Percentiles rank a stretch among this genome's conserved stretches.
phyloP scores from a whole-genome alignment of 805 yeast genomes.

The Peterozyma xylosa region DNA sequence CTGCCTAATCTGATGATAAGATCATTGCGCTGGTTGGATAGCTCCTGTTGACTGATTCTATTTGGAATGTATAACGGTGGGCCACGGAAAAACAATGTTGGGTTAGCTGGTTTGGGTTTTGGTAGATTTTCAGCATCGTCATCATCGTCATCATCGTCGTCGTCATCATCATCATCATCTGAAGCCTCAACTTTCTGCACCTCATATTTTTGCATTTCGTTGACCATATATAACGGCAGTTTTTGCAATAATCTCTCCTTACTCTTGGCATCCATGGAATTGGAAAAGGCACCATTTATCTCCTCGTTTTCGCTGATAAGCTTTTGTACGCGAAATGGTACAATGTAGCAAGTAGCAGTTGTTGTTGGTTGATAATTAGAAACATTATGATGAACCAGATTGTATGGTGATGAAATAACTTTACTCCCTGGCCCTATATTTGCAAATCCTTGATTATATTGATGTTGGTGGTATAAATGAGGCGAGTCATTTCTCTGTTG shows the following conservation, averaged over 20 bases:
- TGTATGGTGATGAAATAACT: constrained; percentile 6
- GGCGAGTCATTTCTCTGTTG: constrained; percentile 17
- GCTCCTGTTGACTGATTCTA: constrained; percentile 23
- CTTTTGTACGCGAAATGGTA: constrained; percentile 5
- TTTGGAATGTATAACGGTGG: constrained; percentile 47
- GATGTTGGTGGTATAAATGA: constrained; percentile 15
- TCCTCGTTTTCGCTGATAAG: background rate
- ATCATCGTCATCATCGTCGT: constrained; percentile 16
- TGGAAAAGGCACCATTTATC: background rate
- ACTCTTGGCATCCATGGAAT: constrained; percentile 3
- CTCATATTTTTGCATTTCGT: constrained; percentile 5
- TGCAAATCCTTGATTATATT: constrained; percentile 8
- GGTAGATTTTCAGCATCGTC: constrained; percentile 12
- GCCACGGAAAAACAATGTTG: constrained; percentile 60
- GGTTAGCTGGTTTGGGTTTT: constrained; percentile 12
- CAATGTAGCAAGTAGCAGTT: constrained; percentile 2
- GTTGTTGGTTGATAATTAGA: constrained; percentile 3
- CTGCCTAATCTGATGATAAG: constrained; percentile 3
- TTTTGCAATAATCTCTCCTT: constrained; percentile 7
- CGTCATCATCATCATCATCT: constrained; percentile 24
- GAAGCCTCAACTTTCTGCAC: constrained; percentile 2
- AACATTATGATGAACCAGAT: constrained; percentile 1
- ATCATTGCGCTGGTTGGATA: background rate
- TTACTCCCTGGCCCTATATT: constrained; percentile 1
- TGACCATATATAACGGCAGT: constrained; percentile 2